phyloP scores from a whole-genome alignment of 2,329 filamentous ascomycete species.

The Calonectria pteridis region DNA sequence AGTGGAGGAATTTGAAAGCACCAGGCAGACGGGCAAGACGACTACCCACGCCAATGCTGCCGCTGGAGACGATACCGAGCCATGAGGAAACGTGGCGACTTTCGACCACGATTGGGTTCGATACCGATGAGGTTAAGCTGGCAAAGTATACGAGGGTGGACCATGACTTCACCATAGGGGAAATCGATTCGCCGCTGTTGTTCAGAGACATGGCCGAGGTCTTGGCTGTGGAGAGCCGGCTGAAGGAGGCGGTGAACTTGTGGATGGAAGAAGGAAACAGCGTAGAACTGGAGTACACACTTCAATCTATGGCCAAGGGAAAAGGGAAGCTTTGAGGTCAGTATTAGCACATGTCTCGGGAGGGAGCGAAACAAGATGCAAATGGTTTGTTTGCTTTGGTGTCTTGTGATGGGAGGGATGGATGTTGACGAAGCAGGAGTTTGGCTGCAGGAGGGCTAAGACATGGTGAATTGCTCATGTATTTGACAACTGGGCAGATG shows the following conservation, averaged over 20 bases:
- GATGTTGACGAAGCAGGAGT: constrained; percentile 9
- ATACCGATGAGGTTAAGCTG: neutral
- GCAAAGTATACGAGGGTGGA: constrained; percentile 12
- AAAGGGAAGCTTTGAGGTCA: constrained; percentile 37
- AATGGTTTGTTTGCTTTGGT: neutral
- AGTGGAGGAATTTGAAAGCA: constrained; percentile 31
- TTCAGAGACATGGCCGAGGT: constrained; percentile 44
- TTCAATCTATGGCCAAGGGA: constrained; percentile 43
- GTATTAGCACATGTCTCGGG: constrained; percentile 22
- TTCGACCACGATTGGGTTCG: constrained; percentile 10
- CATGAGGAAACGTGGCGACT: constrained; percentile 32
- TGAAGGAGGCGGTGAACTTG: constrained; percentile 35
- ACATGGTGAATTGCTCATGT: constrained; percentile 17
- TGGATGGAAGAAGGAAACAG: constrained; percentile 36
- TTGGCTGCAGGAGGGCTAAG: constrained; percentile 31
- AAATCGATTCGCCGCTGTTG: constrained; percentile 27
- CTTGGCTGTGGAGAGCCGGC: constrained; percentile 33
- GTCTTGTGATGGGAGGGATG: constrained; percentile 1
- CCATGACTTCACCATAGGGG: constrained; percentile 7
- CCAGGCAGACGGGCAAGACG: constrained; percentile 35
- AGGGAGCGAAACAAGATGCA: constrained; percentile 14
- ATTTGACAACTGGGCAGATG: constrained; percentile 25
- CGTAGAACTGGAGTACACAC: constrained; percentile 42
- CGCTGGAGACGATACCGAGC: constrained; percentile 43
- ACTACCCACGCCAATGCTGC: constrained; percentile 38